A percentile compares a stretch with the other conserved stretches of the same genome.
phyloP scores from a whole-genome alignment of 2,329 filamentous ascomycete species.

The Macrophomina tecta region DNA sequence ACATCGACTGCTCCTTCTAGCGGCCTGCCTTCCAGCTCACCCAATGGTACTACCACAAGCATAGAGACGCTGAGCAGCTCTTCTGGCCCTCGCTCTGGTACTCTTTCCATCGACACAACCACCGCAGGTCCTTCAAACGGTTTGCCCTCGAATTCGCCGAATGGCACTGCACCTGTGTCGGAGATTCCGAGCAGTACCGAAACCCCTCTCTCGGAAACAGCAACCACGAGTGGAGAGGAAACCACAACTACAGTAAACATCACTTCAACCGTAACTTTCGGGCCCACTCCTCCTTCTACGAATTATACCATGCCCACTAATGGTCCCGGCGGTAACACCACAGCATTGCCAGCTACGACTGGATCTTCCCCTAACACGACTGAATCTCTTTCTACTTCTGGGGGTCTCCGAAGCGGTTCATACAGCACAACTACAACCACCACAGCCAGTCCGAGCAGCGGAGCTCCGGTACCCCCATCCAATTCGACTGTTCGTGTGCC shows the following conservation, averaged over 20 bases:
- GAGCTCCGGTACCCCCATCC: not conserved
- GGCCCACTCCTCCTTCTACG: not conserved
- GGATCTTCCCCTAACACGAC: not conserved
- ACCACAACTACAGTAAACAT: not conserved
- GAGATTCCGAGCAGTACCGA: not conserved
- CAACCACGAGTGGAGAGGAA: not conserved
- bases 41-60: not conserved
- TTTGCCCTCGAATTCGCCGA: not conserved
- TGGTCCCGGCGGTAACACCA: not conserved
- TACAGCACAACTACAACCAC: conserved; percentile 1
- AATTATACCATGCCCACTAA: not conserved
- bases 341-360: not conserved
- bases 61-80: not conserved
- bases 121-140: not conserved
- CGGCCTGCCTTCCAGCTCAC: not conserved
- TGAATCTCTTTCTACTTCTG: not conserved
- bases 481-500: not conserved
- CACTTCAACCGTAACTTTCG: conserved; percentile 5
- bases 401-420: not conserved
- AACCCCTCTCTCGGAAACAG: not conserved
- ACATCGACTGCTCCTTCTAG: conserved; percentile 4
- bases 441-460: not conserved
- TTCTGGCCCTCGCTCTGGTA: not conserved
- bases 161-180: not conserved
- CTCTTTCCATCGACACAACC: not conserved